A percentile compares a stretch with the other conserved stretches of the same genome.
Conservation (phyloP, 2,329 filamentous ascomycete genomes). For the Alternaria brassicicola region DNA sequence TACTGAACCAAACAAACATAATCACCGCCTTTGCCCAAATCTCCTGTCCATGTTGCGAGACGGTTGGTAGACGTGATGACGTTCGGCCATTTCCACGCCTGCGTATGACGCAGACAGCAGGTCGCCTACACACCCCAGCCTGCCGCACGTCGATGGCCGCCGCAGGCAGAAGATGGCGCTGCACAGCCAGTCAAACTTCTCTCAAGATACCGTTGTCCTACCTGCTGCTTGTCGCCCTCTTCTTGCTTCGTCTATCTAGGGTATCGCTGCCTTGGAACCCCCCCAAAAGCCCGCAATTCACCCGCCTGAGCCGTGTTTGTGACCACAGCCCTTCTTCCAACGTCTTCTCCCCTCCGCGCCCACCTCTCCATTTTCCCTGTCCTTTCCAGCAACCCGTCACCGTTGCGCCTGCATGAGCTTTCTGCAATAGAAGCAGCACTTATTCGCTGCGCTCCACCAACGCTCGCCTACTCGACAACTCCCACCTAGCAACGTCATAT, state of each 20-base stretch:
- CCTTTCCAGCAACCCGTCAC: slow-evolving; percentile 11
- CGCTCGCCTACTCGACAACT: slow-evolving; percentile 11
- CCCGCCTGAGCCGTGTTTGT: slow-evolving; percentile 25
- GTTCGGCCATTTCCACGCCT: background rate
- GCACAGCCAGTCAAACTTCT: slow-evolving; percentile 18
- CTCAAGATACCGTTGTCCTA: slow-evolving; percentile 9
- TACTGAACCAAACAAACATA: slow-evolving; percentile 9
- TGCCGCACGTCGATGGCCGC: slow-evolving; percentile 10
- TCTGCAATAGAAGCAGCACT: slow-evolving; percentile 28
- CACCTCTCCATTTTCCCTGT: slow-evolving; percentile 7
- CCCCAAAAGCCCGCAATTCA: slow-evolving; percentile 21
- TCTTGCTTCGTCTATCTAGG: slow-evolving; percentile 9
- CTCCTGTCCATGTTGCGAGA: slow-evolving; percentile 1
- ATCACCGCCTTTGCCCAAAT: background rate
- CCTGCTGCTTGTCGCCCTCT: slow-evolving; percentile 10
- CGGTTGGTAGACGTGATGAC: slow-evolving; percentile 9
- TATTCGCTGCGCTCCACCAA: slow-evolving; percentile 27
- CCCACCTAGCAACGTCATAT: slow-evolving; percentile 25
- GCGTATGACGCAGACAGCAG: slow-evolving; percentile 12
- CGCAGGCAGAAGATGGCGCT: slow-evolving; percentile 4
- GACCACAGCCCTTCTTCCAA: slow-evolving; percentile 13
- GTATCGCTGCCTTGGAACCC: slow-evolving; percentile 20
- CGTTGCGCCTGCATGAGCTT: slow-evolving; percentile 26
- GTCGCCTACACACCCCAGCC: background rate
- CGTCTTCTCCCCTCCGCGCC: slow-evolving; percentile 7